These are phyloP conservation scores for Candida awuae DNA, from an alignment of 805 yeast genomes.

Conservation along the genomic window DNA sequence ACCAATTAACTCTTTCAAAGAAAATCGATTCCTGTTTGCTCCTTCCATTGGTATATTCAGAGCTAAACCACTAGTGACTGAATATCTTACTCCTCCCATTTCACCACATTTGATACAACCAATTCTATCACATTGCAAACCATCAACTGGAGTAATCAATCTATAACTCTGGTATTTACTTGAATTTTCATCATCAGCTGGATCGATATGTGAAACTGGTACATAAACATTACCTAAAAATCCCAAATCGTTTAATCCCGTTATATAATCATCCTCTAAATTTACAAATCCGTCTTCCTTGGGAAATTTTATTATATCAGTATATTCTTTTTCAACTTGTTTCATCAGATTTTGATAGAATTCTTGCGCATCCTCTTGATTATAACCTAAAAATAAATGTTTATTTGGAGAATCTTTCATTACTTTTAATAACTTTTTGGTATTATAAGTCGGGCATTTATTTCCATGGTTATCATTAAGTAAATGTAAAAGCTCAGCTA, in stretches of 20 bases:
- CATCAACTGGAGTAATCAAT: slow-evolving; percentile 85
- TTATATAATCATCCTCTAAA: slow-evolving; percentile 25
- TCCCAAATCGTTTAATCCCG: slow-evolving; percentile 42
- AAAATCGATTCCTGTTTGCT: slow-evolving; percentile 33
- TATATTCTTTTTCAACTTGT: slow-evolving; percentile 53
- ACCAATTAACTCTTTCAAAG: slow-evolving; percentile 45
- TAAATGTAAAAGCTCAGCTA: slow-evolving; percentile 43
- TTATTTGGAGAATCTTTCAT: slow-evolving; percentile 76
- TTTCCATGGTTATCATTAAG: slow-evolving; percentile 50
- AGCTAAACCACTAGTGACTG: slow-evolving; percentile 68
- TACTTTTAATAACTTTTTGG: slow-evolving; percentile 49
- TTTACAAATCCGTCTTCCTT: slow-evolving; percentile 22
- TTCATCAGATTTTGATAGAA: slow-evolving; percentile 75
- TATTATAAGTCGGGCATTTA: slow-evolving; percentile 52
- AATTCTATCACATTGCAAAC: slow-evolving; percentile 77
- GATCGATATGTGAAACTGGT: slow-evolving; percentile 73
- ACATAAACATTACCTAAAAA: slow-evolving; percentile 57
- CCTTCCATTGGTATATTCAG: slow-evolving; percentile 49
- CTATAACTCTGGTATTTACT: slow-evolving; percentile 44
- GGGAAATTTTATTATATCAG: slow-evolving; percentile 20
- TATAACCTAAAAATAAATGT: slow-evolving; percentile 72
- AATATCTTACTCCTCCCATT: slow-evolving; percentile 82
- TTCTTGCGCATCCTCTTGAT: slow-evolving; percentile 96
- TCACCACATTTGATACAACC: slow-evolving; percentile 91
- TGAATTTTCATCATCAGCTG: slow-evolving; percentile 42